Percentiles rank a stretch among this genome's conserved stretches.
Conservation (phyloP, 2,329 filamentous ascomycete species). For the Microsporum audouinii region DNA sequence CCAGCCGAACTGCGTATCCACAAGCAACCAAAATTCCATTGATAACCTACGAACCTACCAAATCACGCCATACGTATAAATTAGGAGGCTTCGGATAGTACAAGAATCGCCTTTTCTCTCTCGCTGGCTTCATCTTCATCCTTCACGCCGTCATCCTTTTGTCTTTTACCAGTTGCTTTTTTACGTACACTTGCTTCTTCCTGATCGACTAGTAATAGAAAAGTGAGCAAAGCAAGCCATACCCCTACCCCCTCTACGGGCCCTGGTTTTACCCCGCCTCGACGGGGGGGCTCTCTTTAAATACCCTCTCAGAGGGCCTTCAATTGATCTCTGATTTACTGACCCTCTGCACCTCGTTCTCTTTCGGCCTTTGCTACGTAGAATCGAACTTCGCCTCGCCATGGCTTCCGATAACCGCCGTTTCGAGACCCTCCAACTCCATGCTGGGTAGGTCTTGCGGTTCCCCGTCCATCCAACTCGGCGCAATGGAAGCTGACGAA, state of each 20-base stretch:
- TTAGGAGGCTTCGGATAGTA: not conserved
- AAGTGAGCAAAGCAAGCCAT: not conserved
- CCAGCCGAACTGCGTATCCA: not conserved
- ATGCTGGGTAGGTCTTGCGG: slow-evolving; percentile 55
- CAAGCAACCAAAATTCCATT: not conserved
- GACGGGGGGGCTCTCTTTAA: not conserved
- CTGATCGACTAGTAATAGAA: not conserved
- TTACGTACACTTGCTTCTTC: not conserved
- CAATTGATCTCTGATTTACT: not conserved
- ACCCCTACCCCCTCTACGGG: not conserved
- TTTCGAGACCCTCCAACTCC: slow-evolving; percentile 78
- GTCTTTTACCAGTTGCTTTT: too few relatives aligned
- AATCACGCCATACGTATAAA: not conserved
- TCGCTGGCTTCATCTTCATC: not conserved
- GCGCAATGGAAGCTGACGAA: not conserved
- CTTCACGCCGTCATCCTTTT: not conserved
- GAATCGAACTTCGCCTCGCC: not conserved
- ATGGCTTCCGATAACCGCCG: slow-evolving; percentile 28
- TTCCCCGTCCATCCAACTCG: not conserved
- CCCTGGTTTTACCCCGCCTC: slow-evolving; percentile 1
- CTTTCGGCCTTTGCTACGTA: too few relatives aligned
- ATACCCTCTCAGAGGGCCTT: not conserved
- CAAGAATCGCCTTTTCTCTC: not conserved
- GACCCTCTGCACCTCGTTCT: not conserved
- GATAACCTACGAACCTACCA: not conserved